Evolutionary conservation across 1,284 basidiomycete species (phyloP).

Genomic region (Vanrija pseudolonga): DNA sequence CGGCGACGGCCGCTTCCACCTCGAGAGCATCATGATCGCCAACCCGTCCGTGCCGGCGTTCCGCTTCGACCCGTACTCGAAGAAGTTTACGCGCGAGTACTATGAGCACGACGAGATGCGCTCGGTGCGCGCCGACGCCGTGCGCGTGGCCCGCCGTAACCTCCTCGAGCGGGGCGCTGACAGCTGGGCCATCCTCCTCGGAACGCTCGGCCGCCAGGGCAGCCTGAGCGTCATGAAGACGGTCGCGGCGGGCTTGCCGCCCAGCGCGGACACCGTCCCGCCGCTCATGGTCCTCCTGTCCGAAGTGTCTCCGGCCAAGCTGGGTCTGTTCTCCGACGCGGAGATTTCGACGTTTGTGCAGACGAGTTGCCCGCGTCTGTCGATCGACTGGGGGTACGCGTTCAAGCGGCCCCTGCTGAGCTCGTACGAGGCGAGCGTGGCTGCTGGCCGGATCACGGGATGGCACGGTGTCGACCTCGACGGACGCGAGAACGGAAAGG

Average conservation of each 20-base stretch:
- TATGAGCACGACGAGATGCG: conserved; percentile 92
- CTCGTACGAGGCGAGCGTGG: conserved; percentile 91
- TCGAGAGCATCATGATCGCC: conserved; percentile 98
- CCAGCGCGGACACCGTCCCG: conserved; percentile 35
- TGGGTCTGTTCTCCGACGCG: conserved; percentile 62
- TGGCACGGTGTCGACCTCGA: conserved; percentile 42
- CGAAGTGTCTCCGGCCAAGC: conserved; percentile 90
- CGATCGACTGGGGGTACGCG: conserved; percentile 96
- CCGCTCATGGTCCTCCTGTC: conserved; percentile 80
- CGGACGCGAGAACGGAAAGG: conserved; percentile 37
- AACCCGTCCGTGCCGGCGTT: conserved; percentile 95
- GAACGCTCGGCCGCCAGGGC: conserved; percentile 92
- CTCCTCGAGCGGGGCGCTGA: conserved; percentile 51
- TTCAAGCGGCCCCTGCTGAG: conserved; percentile 85
- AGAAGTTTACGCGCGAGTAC: conserved; percentile 87
- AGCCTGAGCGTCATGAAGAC: conserved; percentile 84
- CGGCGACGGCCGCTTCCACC: conserved; percentile 95
- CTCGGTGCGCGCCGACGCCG: conserved; percentile 66
- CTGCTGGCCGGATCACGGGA: conserved; percentile 63
- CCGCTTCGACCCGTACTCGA: conserved; percentile 97
- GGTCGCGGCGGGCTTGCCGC: conserved; percentile 63
- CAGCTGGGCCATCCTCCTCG: conserved; percentile 89
- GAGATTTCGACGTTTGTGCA: conserved; percentile 25
- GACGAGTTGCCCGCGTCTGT: conserved; percentile 31
- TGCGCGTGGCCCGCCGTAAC: conserved; percentile 66